A percentile compares a stretch with the other conserved stretches of the same genome.
Evolutionary conservation across 2,329 filamentous ascomycete genomes (phyloP).

Genomic region (Talaromyces sp.): DNA sequence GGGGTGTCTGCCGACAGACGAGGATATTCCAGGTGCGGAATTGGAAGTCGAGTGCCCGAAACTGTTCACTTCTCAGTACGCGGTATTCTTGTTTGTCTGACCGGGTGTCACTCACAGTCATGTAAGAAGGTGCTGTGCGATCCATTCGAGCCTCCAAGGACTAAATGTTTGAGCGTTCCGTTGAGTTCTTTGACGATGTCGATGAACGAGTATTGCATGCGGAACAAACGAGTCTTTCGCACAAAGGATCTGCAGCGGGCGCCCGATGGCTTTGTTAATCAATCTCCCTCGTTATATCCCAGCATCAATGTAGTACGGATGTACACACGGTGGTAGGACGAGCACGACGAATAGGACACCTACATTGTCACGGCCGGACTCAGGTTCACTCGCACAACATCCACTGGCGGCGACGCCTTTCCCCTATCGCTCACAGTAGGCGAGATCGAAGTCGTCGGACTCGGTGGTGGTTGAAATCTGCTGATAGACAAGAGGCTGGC

Average conservation of each 20-base stretch:
- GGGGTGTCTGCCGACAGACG: slow-evolving; percentile 33
- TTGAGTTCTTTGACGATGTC: slow-evolving; percentile 39
- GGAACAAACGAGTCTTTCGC: slow-evolving; percentile 39
- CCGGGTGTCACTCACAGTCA: slow-evolving; percentile 32
- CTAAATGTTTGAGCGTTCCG: slow-evolving; percentile 35
- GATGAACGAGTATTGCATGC: slow-evolving; percentile 38
- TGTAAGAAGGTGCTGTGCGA: slow-evolving; percentile 38
- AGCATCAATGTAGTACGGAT: neutral
- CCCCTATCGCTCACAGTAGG: slow-evolving; percentile 21
- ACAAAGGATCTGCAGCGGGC: slow-evolving; percentile 35
- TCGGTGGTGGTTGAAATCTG: slow-evolving; percentile 28
- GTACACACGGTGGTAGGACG: neutral
- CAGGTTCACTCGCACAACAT: slow-evolving; percentile 30
- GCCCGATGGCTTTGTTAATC: neutral
- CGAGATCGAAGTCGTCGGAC: slow-evolving; percentile 26
- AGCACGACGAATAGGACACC: slow-evolving; percentile 13
- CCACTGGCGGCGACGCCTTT: slow-evolving; percentile 22
- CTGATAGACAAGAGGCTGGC: slow-evolving; percentile 29
- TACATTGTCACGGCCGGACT: slow-evolving; percentile 36
- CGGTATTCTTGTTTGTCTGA: neutral
- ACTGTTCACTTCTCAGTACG: slow-evolving; percentile 25
- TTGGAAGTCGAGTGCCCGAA: slow-evolving; percentile 35
- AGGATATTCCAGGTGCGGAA: slow-evolving; percentile 44
- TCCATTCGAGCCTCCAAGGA: slow-evolving; percentile 37
- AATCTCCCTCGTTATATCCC: neutral